Conservation (phyloP, 345 rosid genomes). For the Dovyalis caffra region DNA sequence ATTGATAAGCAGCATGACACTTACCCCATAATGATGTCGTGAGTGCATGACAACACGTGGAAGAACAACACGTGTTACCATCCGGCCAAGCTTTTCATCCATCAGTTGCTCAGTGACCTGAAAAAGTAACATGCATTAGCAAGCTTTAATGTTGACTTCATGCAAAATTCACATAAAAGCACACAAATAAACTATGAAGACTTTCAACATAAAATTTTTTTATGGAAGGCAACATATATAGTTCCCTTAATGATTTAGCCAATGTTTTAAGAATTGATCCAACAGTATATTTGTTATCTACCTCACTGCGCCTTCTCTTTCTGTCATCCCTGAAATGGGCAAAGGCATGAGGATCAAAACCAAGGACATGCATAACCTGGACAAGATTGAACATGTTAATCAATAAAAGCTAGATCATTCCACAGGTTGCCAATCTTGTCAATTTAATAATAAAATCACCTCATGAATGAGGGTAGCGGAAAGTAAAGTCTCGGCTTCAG, state of each 20-base stretch:
- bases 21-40: constrained; percentile 94
- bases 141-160: not conserved
- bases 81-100: constrained; percentile 93
- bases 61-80: constrained; percentile 93
- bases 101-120: constrained; percentile 83
- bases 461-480: constrained; percentile 98
- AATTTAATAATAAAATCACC: constrained; percentile 38
- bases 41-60: constrained; percentile 97
- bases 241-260: not conserved
- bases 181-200: not conserved
- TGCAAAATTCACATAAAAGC: not conserved
- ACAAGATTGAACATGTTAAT: constrained; percentile 14
- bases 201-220: not conserved
- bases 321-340: constrained; percentile 98
- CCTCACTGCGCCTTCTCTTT: constrained; percentile 92
- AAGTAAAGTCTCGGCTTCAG: constrained; percentile 93
- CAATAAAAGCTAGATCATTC: not conserved
- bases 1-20: not conserved
- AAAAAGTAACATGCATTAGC: not conserved
- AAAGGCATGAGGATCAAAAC: constrained; percentile 99
- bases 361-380: constrained; percentile 99
- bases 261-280: not conserved
- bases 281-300: constrained; percentile 19
- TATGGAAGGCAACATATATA: not conserved
- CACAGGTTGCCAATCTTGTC: constrained; percentile 3